Percentiles rank a stretch among this genome's conserved stretches.
Evolutionary conservation across 257 asterid species (phyloP).

Genomic region (Handroanthus guayacan): DNA sequence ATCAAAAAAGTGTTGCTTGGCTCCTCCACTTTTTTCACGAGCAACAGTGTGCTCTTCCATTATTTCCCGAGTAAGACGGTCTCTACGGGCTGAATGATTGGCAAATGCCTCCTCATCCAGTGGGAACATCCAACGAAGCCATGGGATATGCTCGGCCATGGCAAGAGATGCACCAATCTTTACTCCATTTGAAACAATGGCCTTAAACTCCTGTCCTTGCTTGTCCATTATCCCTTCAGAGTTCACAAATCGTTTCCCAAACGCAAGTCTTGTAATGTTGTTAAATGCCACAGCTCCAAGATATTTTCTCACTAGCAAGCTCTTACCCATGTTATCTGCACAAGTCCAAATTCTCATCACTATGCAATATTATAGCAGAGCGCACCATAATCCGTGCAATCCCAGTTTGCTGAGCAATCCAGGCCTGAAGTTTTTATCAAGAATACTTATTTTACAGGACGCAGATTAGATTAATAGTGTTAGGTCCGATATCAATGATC

Average conservation of each 20-base stretch:
- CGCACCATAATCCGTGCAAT: background rate
- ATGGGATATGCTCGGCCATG: slow-evolving; percentile 75
- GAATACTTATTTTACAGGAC: background rate
- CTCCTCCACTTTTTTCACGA: slow-evolving; percentile 60
- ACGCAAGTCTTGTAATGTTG: slow-evolving; percentile 79
- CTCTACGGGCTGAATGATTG: slow-evolving; percentile 67
- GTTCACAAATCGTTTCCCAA: slow-evolving; percentile 67
- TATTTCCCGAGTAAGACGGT: slow-evolving; percentile 63
- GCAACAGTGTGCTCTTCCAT: slow-evolving; percentile 79
- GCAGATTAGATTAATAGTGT: background rate
- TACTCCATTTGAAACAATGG: slow-evolving; percentile 62
- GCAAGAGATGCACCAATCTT: slow-evolving; percentile 76
- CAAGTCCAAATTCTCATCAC: background rate
- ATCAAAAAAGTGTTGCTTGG: slow-evolving; percentile 70
- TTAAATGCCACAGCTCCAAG: slow-evolving; percentile 76
- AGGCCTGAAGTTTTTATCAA: background rate
- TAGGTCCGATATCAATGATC: background rate
- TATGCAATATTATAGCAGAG: background rate
- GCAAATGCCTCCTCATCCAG: slow-evolving; percentile 67
- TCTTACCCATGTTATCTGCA: slow-evolving; percentile 59
- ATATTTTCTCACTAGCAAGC: slow-evolving; percentile 62
- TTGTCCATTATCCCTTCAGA: slow-evolving; percentile 65
- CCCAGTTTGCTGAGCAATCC: background rate
- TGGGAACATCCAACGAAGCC: slow-evolving; percentile 85
- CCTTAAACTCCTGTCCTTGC: slow-evolving; percentile 79